Conservation (phyloP, 371 early-diverging fungal species). For the Syncephalastrum racemosum region DNA sequence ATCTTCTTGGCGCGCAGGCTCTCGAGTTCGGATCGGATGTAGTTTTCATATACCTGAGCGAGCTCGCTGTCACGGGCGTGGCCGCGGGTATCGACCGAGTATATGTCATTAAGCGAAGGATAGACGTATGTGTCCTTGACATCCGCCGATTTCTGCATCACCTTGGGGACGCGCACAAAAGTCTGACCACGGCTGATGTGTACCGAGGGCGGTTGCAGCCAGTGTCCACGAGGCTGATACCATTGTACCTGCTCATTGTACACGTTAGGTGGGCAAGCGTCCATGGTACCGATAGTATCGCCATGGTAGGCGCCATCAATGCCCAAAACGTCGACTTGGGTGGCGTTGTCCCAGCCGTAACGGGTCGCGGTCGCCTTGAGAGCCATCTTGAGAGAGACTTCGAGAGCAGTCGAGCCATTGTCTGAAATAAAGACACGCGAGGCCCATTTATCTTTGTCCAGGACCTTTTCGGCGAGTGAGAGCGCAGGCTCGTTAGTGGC, state of each 20-base stretch:
- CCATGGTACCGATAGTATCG: conserved; percentile 86
- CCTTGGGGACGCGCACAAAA: conserved; percentile 40
- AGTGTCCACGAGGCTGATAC: conserved; percentile 75
- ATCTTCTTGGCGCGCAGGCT: conserved; percentile 45
- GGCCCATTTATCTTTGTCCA: conserved; percentile 72
- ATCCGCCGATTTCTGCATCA: background rate
- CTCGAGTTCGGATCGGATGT: conserved; percentile 48
- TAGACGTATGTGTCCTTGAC: conserved; percentile 16
- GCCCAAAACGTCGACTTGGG: conserved; percentile 63
- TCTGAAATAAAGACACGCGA: conserved; percentile 79
- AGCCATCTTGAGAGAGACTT: conserved; percentile 85
- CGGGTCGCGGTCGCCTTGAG: conserved; percentile 51
- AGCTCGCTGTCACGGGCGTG: conserved; percentile 27
- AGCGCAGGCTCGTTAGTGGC: conserved; percentile 73
- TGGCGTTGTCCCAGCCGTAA: conserved; percentile 33
- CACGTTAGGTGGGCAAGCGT: conserved; percentile 73
- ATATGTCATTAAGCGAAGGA: conserved; percentile 35
- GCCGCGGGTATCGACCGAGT: conserved; percentile 28
- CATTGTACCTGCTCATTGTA: conserved; percentile 78
- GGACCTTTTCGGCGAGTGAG: conserved; percentile 60
- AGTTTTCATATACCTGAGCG: conserved; percentile 43
- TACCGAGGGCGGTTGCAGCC: conserved; percentile 76
- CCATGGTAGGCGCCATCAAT: conserved; percentile 83
- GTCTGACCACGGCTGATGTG: conserved; percentile 60
- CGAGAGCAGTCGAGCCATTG: conserved; percentile 80